Evolutionary conservation across 768 basidiomycete genomes (phyloP).

Genomic region (Pisolithus tinctorius): DNA sequence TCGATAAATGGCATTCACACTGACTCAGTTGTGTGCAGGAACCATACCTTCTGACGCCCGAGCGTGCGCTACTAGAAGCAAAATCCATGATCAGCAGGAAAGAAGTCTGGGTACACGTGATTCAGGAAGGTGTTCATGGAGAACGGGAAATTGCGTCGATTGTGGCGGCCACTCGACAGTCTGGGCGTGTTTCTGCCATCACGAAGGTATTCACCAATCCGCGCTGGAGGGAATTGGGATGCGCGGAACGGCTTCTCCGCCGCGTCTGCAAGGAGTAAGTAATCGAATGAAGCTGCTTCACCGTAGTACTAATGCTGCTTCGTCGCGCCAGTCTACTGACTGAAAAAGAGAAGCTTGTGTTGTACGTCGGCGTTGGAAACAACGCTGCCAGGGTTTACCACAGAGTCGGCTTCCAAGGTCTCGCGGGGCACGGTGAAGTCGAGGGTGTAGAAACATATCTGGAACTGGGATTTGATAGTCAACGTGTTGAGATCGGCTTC

Average conservation of each 20-base stretch:
- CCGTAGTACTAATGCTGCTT: constrained; percentile 5
- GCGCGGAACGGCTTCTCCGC: constrained; percentile 56
- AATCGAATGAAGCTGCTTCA: not conserved
- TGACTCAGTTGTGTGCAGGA: constrained; percentile 26
- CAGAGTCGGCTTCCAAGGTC: constrained; percentile 60
- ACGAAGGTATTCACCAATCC: constrained; percentile 67
- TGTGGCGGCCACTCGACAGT: constrained; percentile 61
- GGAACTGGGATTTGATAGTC: constrained; percentile 56
- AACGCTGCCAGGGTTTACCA: constrained; percentile 54
- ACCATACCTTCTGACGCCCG: constrained; percentile 45
- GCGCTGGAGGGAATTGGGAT: constrained; percentile 44
- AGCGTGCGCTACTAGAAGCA: constrained; percentile 47
- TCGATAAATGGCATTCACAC: not conserved
- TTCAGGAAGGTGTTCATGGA: constrained; percentile 20
- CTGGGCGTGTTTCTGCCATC: constrained; percentile 49
- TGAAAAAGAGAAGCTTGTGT: constrained; percentile 43
- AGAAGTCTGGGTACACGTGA: constrained; percentile 57
- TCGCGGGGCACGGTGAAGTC: constrained; percentile 28
- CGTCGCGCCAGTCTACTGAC: constrained; percentile 24
- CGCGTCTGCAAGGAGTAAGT: constrained; percentile 51
- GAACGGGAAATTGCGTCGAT: constrained; percentile 49
- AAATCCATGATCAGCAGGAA: constrained; percentile 35
- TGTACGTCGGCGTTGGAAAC: constrained; percentile 53
- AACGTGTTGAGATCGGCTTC: constrained; percentile 47
- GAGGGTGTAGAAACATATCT: constrained; percentile 50